A percentile compares a stretch with the other conserved stretches of the same genome.
These are phyloP conservation scores for Gossypium turneri DNA, from an alignment of 345 rosid species.

Conservation along the genomic window DNA sequence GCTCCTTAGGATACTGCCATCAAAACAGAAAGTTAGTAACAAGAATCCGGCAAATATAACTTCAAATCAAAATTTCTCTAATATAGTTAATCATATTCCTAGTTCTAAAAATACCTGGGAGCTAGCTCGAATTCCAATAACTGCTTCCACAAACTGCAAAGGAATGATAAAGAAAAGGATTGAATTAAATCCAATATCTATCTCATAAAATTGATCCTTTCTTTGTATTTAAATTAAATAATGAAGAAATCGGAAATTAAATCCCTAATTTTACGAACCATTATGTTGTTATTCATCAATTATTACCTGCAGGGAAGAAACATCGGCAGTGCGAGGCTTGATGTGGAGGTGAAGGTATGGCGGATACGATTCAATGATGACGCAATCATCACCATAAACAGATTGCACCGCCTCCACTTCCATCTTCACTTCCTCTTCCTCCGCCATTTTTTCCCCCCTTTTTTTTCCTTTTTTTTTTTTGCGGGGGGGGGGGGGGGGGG, in stretches of 20 bases:
- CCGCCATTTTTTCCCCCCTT: constrained; percentile 25
- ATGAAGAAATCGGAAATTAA: background rate
- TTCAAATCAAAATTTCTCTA: background rate
- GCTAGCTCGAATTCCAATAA: constrained; percentile 53
- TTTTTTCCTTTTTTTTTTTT: no score
- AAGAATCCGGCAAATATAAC: constrained; percentile 11
- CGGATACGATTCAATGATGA: constrained; percentile 52
- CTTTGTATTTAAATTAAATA: background rate
- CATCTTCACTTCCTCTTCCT: constrained; percentile 54
- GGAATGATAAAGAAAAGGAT: background rate
- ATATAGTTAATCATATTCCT: background rate
- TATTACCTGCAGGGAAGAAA: constrained; percentile 83
- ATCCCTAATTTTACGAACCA: background rate
- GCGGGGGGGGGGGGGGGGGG: no score
- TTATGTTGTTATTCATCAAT: background rate
- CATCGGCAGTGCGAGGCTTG: constrained; percentile 85
- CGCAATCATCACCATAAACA: constrained; percentile 70
- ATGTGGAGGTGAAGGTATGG: constrained; percentile 61
- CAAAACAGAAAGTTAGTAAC: background rate
- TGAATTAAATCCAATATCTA: background rate
- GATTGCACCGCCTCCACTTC: constrained; percentile 81
- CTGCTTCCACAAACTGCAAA: constrained; percentile 86
- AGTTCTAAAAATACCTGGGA: constrained; percentile 39
- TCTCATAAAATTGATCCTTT: background rate
- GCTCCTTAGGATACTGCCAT: constrained; percentile 71